phyloP scores from a whole-genome alignment of 2,329 filamentous ascomycete species.

The Ascochyta viciae-villosae region DNA sequence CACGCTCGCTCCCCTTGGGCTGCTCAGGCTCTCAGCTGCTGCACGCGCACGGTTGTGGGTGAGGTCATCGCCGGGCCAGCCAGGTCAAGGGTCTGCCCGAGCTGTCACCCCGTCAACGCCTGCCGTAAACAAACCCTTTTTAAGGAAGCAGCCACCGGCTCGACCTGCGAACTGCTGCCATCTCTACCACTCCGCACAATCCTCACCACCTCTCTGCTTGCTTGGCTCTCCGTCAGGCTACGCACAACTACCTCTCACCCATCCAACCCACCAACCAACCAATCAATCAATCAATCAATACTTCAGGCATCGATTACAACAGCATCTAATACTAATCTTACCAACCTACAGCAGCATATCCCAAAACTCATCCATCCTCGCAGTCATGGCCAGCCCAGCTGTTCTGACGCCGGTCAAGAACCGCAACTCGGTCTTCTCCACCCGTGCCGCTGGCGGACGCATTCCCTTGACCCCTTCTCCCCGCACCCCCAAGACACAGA shows the following conservation, averaged over 20 bases:
- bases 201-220: constrained; percentile 26
- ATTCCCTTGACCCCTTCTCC: constrained; percentile 95
- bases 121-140: constrained; percentile 47
- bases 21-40: background rate
- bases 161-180: constrained; percentile 25
- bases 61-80: constrained; percentile 37
- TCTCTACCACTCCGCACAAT: constrained; percentile 27
- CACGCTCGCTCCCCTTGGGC: constrained; percentile 14
- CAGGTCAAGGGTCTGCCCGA: constrained; percentile 18
- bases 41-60: constrained; percentile 26
- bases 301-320: constrained; percentile 49
- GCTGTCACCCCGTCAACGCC: constrained; percentile 41
- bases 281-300: constrained; percentile 39
- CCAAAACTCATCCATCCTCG: constrained; percentile 28
- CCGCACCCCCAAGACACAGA: constrained; percentile 61
- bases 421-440: constrained; percentile 89
- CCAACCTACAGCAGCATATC: constrained; percentile 33
- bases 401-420: constrained; percentile 94
- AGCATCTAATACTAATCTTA: constrained; percentile 50
- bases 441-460: constrained; percentile 90
- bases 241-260: constrained; percentile 31
- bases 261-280: too few species aligned
- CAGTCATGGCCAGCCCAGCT: constrained; percentile 78
- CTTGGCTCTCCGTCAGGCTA: constrained; percentile 20
- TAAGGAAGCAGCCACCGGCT: constrained; percentile 33